Conservation (phyloP, 345 rosid species). For the Brassica nigra region DNA sequence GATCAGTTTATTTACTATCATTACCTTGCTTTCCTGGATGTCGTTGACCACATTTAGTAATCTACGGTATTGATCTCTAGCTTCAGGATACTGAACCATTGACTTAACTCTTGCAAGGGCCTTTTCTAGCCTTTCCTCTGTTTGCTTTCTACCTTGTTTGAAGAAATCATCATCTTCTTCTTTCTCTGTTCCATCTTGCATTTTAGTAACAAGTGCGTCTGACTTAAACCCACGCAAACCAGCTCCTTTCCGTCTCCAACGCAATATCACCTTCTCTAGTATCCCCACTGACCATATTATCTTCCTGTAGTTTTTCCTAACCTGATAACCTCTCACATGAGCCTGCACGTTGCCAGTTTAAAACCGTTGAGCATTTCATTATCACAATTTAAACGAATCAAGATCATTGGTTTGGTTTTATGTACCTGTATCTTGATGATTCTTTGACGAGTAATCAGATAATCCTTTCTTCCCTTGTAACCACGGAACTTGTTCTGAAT, state of each 20-base stretch:
- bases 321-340: conserved; percentile 89
- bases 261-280: conserved; percentile 81
- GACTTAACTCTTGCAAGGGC: conserved; percentile 90
- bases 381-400: neutral
- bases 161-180: conserved; percentile 86
- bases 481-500: conserved; percentile 44
- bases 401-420: conserved; percentile 14
- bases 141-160: conserved; percentile 83
- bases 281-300: conserved; percentile 94
- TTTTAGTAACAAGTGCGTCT: conserved; percentile 53
- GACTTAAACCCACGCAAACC: conserved; percentile 88
- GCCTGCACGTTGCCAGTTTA: conserved; percentile 59
- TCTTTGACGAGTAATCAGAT: conserved; percentile 65
- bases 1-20: neutral
- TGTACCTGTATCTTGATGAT: conserved; percentile 88
- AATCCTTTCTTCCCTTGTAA: conserved; percentile 89
- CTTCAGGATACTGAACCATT: conserved; percentile 89
- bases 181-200: conserved; percentile 44
- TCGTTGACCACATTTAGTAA: conserved; percentile 72
- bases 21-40: conserved; percentile 82
- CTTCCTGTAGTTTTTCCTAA: conserved; percentile 76
- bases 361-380: neutral
- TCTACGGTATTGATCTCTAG: conserved; percentile 84
- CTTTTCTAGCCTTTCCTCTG: conserved; percentile 78
- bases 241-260: conserved; percentile 91